These are phyloP conservation scores for Suhomyces anneliseae DNA, from an alignment of 1,139 yeast species.

Conservation along the genomic window DNA sequence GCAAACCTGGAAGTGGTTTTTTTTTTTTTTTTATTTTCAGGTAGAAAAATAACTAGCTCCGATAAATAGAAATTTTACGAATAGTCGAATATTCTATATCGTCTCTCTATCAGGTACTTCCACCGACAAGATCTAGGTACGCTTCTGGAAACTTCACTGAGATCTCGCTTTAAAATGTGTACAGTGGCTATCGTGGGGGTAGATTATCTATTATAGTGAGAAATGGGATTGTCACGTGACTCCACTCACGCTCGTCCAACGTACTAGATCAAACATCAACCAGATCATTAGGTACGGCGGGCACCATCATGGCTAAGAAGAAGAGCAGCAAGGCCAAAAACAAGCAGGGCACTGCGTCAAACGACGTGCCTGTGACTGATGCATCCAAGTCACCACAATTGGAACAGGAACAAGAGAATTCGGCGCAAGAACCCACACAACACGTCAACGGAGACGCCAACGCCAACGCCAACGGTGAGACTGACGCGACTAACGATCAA, in stretches of 20 bases:
- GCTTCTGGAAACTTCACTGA: too few species aligned
- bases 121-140: too few species aligned
- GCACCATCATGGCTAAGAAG: slow-evolving; percentile 9
- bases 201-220: neutral
- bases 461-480: too few species aligned
- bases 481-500: too few species aligned
- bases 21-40: too few species aligned
- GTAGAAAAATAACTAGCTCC: too few species aligned
- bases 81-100: too few species aligned
- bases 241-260: neutral
- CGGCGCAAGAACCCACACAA: neutral
- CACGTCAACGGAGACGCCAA: neutral
- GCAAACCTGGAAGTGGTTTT: too few species aligned
- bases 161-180: too few species aligned
- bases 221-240: neutral
- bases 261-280: neutral
- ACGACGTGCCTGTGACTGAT: neutral
- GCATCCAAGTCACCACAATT: neutral
- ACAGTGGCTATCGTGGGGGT: too few species aligned
- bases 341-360: neutral
- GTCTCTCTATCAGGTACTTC: too few species aligned
- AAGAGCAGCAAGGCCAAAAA: slow-evolving; percentile 3
- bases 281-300: neutral
- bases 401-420: neutral
- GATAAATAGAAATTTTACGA: too few species aligned